A percentile compares a stretch with the other conserved stretches of the same genome.
These are phyloP conservation scores for Chytriomyces sp. DNA, from an alignment of 192 early-diverging fungal species.

Conservation along the genomic window DNA sequence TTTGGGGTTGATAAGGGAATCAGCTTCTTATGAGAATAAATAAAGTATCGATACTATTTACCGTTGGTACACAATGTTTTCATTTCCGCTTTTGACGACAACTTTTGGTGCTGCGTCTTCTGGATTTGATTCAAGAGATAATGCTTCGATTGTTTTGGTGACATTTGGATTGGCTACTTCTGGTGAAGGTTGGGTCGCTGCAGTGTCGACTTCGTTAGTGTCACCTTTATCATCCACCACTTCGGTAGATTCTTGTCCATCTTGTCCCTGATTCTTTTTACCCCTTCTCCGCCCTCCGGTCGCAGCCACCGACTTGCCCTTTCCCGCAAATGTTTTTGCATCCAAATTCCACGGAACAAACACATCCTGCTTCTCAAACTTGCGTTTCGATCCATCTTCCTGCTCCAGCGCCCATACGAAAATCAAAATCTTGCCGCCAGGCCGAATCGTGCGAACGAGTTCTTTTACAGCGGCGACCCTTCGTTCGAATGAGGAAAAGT, in stretches of 20 bases:
- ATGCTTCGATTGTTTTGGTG: slow-evolving; percentile 33
- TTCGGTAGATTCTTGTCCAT: too few species aligned
- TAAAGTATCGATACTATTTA: background rate
- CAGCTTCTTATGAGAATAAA: slow-evolving; percentile 24
- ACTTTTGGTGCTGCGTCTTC: slow-evolving; percentile 39
- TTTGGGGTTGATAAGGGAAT: slow-evolving; percentile 47
- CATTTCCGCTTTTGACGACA: slow-evolving; percentile 43
- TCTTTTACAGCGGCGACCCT: slow-evolving; percentile 76
- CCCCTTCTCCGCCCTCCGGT: too few species aligned
- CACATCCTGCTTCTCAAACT: slow-evolving; percentile 89
- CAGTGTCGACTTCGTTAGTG: background rate
- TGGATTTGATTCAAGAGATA: background rate
- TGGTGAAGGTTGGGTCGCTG: background rate
- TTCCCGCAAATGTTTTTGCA: slow-evolving; percentile 44
- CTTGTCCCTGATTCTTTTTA: too few species aligned
- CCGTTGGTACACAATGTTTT: slow-evolving; percentile 51
- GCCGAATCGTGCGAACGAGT: slow-evolving; percentile 73
- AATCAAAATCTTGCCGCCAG: slow-evolving; percentile 74
- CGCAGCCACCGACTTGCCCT: background rate
- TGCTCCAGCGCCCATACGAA: slow-evolving; percentile 99
- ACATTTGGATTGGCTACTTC: background rate
- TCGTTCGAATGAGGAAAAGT: slow-evolving; percentile 81
- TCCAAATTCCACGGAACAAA: slow-evolving; percentile 92
- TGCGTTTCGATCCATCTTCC: slow-evolving; percentile 64
- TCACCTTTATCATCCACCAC: background rate